Percentiles rank a stretch among this genome's conserved stretches.
Conservation (phyloP, 2,329 filamentous ascomycete genomes). For the Fusarium beomiforme region DNA sequence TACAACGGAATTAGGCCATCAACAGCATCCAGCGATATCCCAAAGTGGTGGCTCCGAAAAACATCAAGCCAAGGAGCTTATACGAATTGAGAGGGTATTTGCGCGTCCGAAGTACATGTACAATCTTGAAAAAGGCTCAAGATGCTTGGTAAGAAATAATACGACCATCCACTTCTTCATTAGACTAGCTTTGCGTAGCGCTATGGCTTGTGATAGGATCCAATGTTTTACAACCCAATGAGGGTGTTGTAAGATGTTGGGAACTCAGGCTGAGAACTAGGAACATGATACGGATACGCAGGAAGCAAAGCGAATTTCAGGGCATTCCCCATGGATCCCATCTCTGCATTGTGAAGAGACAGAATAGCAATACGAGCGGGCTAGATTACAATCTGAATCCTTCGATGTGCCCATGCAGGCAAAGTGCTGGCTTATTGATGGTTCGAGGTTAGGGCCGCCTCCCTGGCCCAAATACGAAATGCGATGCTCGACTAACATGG, state of each 20-base stretch:
- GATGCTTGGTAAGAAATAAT: constrained; percentile 1
- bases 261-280: neutral
- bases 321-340: constrained; percentile 7
- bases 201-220: constrained; percentile 10
- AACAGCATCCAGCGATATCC: constrained; percentile 12
- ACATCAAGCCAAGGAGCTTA: constrained; percentile 20
- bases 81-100: constrained; percentile 5
- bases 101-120: constrained; percentile 3
- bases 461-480: constrained; percentile 20
- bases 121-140: constrained; percentile 12
- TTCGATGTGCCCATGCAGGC: constrained; percentile 17
- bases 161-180: constrained; percentile 22
- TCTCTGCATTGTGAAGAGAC: constrained; percentile 4
- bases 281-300: constrained; percentile 21
- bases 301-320: neutral
- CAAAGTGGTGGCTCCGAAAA: constrained; percentile 24
- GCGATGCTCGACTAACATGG: constrained; percentile 21
- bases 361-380: constrained; percentile 16
- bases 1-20: constrained; percentile 23
- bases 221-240: neutral
- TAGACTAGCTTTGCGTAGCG: constrained; percentile 5
- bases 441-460: constrained; percentile 5
- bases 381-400: constrained; percentile 11
- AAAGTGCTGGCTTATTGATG: constrained; percentile 8
- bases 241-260: constrained; percentile 1